Conservation (phyloP, 2,329 filamentous ascomycete species). For the Botrytis elliptica region DNA sequence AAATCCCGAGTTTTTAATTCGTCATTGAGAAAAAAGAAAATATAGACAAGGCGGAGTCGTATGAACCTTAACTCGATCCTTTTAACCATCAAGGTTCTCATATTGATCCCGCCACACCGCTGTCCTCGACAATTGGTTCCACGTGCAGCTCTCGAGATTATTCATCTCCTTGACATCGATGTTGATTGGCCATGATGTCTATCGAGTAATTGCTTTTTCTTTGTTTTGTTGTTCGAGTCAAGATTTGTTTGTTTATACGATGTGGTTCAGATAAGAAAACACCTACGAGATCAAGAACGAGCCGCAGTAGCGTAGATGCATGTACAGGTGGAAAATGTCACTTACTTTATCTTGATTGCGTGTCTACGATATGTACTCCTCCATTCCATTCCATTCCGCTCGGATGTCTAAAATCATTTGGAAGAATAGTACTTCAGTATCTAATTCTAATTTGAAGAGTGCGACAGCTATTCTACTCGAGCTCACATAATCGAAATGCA, state of each 20-base stretch:
- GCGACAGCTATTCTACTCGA: background rate
- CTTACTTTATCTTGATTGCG: background rate
- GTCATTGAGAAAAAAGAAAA: background rate
- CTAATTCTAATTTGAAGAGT: background rate
- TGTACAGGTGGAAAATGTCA: background rate
- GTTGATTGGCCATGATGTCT: background rate
- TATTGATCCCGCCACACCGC: background rate
- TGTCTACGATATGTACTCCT: background rate
- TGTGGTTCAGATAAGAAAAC: background rate
- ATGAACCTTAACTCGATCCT: background rate
- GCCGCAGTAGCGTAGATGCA: background rate
- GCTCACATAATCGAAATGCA: background rate
- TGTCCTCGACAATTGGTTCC: background rate
- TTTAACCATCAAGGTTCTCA: slow-evolving; percentile 17
- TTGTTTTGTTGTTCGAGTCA: background rate
- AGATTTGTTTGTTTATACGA: background rate
- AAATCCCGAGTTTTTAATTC: background rate
- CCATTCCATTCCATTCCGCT: too few relatives aligned
- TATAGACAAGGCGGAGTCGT: background rate
- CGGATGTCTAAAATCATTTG: background rate
- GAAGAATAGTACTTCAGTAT: background rate
- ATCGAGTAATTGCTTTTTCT: background rate
- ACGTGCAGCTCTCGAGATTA: background rate
- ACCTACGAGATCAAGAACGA: too few relatives aligned
- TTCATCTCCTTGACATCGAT: background rate